A percentile compares a stretch with the other conserved stretches of the same genome.
Evolutionary conservation across 192 early-diverging fungal genomes (phyloP).

Genomic region (Backusella mclennaniae): DNA sequence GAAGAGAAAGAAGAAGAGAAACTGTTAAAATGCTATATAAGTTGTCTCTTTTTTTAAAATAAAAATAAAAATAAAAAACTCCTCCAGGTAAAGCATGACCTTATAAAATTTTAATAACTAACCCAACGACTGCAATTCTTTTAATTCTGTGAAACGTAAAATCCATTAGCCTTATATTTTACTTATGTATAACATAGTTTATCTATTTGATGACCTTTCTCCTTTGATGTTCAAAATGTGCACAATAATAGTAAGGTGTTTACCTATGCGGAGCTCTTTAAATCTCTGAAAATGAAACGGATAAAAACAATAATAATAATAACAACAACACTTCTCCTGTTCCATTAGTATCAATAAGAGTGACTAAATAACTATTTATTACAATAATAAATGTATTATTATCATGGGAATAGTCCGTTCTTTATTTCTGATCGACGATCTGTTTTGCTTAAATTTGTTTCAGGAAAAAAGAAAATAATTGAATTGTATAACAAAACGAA

Average conservation of each 20-base stretch:
- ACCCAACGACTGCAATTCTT: background rate
- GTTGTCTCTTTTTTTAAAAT: background rate
- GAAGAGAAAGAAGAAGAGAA: background rate
- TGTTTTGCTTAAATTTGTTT: background rate
- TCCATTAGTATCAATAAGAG: background rate
- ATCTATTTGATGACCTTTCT: background rate
- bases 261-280: background rate
- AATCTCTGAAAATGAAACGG: background rate
- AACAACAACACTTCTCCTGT: background rate
- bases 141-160: slow-evolving; percentile 7
- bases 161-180: background rate
- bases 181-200: background rate
- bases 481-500: background rate
- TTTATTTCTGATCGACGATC: slow-evolving; percentile 7
- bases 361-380: background rate
- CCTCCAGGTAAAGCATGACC: background rate
- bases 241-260: background rate
- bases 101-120: background rate
- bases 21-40: background rate
- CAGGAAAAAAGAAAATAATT: background rate
- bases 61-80: background rate
- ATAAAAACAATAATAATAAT: background rate
- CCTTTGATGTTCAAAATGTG: background rate
- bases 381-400: background rate
- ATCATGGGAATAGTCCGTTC: slow-evolving; percentile 1